phyloP scores from a whole-genome alignment of 2,329 filamentous ascomycete genomes.

The Karstenula rhodostoma region DNA sequence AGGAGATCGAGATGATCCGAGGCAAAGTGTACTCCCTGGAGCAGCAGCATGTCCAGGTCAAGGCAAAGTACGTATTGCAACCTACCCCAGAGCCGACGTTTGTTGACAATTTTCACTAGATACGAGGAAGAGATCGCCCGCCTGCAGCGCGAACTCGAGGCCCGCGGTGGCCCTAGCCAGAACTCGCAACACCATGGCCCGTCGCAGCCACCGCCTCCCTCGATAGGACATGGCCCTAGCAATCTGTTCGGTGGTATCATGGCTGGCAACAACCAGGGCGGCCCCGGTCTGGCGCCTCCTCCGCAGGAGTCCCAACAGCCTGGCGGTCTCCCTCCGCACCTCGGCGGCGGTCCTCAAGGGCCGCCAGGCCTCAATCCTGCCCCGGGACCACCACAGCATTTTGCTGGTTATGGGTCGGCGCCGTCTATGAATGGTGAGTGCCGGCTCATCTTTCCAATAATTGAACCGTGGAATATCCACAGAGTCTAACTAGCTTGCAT shows the following conservation, averaged over 20 bases:
- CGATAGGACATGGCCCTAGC: constrained; percentile 85
- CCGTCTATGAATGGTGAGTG: constrained; percentile 68
- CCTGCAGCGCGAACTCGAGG: constrained; percentile 86
- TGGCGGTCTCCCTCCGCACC: constrained; percentile 66
- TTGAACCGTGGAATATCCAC: neutral
- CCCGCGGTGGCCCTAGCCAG: constrained; percentile 70
- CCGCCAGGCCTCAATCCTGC: constrained; percentile 70
- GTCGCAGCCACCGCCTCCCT: constrained; percentile 82
- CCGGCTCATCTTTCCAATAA: constrained; percentile 23
- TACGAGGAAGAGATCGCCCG: constrained; percentile 92
- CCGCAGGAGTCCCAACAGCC: constrained; percentile 68
- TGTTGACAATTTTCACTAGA: constrained; percentile 59
- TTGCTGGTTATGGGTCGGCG: constrained; percentile 74
- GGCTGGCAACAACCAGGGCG: constrained; percentile 84
- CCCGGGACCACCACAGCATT: constrained; percentile 69
- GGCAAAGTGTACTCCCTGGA: constrained; percentile 95
- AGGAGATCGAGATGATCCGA: constrained; percentile 93
- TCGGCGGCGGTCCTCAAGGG: constrained; percentile 77
- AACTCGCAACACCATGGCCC: constrained; percentile 81
- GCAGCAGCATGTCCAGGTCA: constrained; percentile 85
- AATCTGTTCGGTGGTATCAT: constrained; percentile 97
- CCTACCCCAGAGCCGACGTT: neutral
- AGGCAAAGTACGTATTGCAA: constrained; percentile 77
- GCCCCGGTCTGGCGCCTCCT: constrained; percentile 79
- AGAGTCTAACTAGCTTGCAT: neutral